These are phyloP conservation scores for Anthracocystis panici-leucophaei DNA, from an alignment of 1,284 basidiomycete species.

Conservation along the genomic window DNA sequence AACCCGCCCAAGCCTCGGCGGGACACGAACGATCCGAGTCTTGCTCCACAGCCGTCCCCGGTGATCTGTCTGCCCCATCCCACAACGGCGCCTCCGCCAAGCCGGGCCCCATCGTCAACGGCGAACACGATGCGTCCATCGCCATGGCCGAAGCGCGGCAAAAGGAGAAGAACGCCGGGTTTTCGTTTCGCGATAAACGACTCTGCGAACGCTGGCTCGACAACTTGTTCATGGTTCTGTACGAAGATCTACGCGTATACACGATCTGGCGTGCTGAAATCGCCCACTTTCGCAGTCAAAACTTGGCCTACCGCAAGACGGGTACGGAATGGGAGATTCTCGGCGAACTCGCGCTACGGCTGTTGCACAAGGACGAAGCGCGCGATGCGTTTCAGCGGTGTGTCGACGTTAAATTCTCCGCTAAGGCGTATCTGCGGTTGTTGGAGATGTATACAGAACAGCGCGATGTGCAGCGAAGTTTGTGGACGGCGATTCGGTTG, in stretches of 20 bases:
- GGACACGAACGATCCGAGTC: conserved; percentile 57
- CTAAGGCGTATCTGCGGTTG: conserved; percentile 90
- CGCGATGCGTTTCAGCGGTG: conserved; percentile 97
- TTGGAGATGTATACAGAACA: conserved; percentile 95
- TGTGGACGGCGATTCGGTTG: conserved; percentile 91
- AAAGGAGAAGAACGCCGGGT: conserved; percentile 72
- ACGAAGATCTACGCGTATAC: conserved; percentile 98
- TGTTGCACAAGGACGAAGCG: conserved; percentile 97
- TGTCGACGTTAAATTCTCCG: conserved; percentile 86
- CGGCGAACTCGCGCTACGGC: conserved; percentile 88
- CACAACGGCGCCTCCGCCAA: conserved; percentile 22
- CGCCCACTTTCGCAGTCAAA: conserved; percentile 98
- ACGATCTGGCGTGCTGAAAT: conserved; percentile 99
- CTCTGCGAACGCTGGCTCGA: conserved; percentile 98
- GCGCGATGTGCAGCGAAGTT: conserved; percentile 86
- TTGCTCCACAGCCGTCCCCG: conserved; percentile 23
- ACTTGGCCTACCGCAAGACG: conserved; percentile 95
- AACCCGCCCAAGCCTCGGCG: conserved; percentile 70
- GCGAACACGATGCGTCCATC: conserved; percentile 51
- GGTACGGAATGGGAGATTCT: conserved; percentile 98
- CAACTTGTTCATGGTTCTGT: conserved; percentile 97
- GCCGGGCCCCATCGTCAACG: conserved; percentile 33
- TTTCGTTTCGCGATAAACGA: conserved; percentile 95
- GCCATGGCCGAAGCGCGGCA: conserved; percentile 46
- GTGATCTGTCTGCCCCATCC: conserved; percentile 17